Evolutionary conservation across 805 yeast species (phyloP), one percentile per base, ranked within the genome.

Genomic region (Metschnikowia baotianmanensis): DNA sequence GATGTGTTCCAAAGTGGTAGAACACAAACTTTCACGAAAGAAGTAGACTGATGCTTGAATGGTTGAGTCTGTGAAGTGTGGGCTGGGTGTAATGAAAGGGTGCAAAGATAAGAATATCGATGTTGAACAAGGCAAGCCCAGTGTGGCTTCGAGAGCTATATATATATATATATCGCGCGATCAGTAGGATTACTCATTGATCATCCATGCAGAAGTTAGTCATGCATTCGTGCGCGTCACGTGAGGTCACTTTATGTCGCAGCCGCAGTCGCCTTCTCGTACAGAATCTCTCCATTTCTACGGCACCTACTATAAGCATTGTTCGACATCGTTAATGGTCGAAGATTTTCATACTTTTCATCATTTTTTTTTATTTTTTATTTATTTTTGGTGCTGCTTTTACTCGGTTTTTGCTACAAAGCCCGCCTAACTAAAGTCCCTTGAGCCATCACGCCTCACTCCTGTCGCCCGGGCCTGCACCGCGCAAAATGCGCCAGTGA

Each of bases 141-240:
- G 26, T 38, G 42, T 38, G 42, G 42, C 42, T 38, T 29, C 33
- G 20, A 15, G 42, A 31, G 36, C 36, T 36, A 22, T 38, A 31
- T n/a, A n/a, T n/a, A n/a, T n/a, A n/a, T n/a, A 32, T 32, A 32
- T 32, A 32, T 32, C 28, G 36, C 31, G 36, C 35, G 31, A 37
- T 17, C 41, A 26, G 19, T 16, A 24, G 9, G 23, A 38, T 38
- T 38, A 38, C 42, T 38, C 42, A 38, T 26, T 32, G 36, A 32
- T 32, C 36, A 32, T 17, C 36, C 32, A 23, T 26, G 33, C 33
- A 27, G 13, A 19, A 21, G 41, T 38, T 38, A 38, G 41, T 38
- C 42, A 38, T 38, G 36, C 11, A 38, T 32, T 37, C 13, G 35
- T 24, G 17, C 31, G 21, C 13, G 24, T 38, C 42, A 32, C 42